These are phyloP conservation scores for Candida labiduridarum DNA, from an alignment of 1,139 yeast genomes.

Conservation along the genomic window DNA sequence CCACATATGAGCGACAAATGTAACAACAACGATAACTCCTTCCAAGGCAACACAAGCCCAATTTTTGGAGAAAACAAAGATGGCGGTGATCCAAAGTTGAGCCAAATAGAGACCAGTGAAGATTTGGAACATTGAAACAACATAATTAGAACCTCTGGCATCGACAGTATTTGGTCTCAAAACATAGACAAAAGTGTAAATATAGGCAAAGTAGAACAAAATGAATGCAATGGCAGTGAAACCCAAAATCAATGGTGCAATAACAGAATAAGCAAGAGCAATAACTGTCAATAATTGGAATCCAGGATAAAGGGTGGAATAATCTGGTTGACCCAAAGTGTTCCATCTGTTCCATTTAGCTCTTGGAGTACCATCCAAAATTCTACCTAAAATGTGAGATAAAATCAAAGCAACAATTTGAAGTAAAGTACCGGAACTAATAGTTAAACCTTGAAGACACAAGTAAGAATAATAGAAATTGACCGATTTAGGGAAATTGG, in stretches of 20 bases:
- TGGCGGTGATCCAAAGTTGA: conserved; percentile 64
- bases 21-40: conserved; percentile 50
- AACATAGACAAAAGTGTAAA: conserved; percentile 59
- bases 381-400: conserved; percentile 47
- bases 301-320: conserved; percentile 43
- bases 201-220: conserved; percentile 60
- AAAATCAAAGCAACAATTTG: conserved; percentile 49
- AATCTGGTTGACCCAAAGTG: conserved; percentile 46
- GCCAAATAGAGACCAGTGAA: conserved; percentile 68
- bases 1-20: conserved; percentile 58
- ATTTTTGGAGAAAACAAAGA: conserved; percentile 68
- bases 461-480: conserved; percentile 64
- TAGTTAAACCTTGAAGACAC: conserved; percentile 46
- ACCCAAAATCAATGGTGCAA: conserved; percentile 50
- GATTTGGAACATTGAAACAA: conserved; percentile 65
- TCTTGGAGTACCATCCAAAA: conserved; percentile 50
- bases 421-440: conserved; percentile 40
- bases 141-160: conserved; percentile 67
- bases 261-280: conserved; percentile 42
- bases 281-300: conserved; percentile 43
- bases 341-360: conserved; percentile 49
- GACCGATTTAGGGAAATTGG: conserved; percentile 70
- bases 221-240: conserved; percentile 48
- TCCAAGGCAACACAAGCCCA: conserved; percentile 77
- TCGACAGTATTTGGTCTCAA: conserved; percentile 54